phyloP scores from a whole-genome alignment of 306 rosid genomes.

The Corylus avellana region DNA sequence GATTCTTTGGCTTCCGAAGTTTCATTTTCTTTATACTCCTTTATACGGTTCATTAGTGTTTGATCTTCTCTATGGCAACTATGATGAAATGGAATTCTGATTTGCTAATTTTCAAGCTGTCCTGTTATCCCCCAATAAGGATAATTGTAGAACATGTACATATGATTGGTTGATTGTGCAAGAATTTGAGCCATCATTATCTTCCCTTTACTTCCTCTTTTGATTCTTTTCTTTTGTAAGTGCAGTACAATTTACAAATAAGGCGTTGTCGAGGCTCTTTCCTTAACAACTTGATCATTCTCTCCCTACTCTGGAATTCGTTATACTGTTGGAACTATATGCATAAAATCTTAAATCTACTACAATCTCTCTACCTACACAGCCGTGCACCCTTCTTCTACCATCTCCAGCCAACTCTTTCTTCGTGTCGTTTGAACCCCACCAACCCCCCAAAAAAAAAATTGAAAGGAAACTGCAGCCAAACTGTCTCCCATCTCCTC shows the following conservation, averaged over 20 bases:
- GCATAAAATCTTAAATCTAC: too few relatives aligned
- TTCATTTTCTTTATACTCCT: background rate
- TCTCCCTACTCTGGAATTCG: background rate
- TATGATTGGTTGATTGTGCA: background rate
- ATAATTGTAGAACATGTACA: background rate
- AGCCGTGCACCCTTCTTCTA: too few relatives aligned
- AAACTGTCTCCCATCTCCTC: too few relatives aligned
- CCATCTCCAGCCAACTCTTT: too few relatives aligned
- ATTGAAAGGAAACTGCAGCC: too few relatives aligned
- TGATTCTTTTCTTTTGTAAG: background rate
- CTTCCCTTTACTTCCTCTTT: background rate
- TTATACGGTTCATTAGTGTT: background rate
- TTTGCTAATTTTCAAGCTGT: background rate
- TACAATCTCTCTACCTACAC: too few relatives aligned
- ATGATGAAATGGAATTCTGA: background rate
- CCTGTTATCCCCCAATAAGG: background rate
- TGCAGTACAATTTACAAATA: too few relatives aligned
- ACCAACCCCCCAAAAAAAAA: too few relatives aligned
- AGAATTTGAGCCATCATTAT: background rate
- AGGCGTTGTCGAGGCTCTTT: background rate
- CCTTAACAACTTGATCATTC: too few relatives aligned
- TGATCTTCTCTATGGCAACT: background rate
- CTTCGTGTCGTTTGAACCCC: too few relatives aligned
- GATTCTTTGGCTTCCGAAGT: slow-evolving; percentile 14
- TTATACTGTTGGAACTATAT: background rate